Conservation (phyloP, 2,329 filamentous ascomycete species). For the Aspergillus ustus region DNA sequence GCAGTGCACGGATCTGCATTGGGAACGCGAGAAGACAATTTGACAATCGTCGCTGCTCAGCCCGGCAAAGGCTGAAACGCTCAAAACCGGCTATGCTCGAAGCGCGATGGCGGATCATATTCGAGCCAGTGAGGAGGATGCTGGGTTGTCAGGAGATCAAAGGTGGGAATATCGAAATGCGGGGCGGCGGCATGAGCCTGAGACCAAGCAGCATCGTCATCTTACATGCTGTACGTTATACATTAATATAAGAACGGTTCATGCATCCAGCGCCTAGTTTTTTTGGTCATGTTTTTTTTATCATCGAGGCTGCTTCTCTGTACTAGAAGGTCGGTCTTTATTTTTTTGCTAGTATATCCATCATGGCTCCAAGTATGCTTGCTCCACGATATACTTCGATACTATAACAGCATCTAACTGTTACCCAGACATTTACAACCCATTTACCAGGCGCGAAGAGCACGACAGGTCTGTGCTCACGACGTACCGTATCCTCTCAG, state of each 20-base stretch:
- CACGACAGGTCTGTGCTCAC: conserved; percentile 66
- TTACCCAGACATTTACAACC: conserved; percentile 55
- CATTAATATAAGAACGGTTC: not conserved
- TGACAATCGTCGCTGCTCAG: not conserved
- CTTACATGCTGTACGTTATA: not conserved
- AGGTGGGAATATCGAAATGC: conserved; percentile 11
- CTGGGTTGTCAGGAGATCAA: conserved; percentile 23
- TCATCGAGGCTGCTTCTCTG: not conserved
- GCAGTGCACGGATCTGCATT: conserved; percentile 23
- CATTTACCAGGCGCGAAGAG: conserved; percentile 72
- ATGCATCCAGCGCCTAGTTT: not conserved
- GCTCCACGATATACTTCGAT: not conserved
- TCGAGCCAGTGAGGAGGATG: conserved; percentile 17
- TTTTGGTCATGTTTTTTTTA: not conserved
- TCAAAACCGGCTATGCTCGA: conserved; percentile 1
- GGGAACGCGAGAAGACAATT: not conserved
- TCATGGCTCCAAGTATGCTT: conserved; percentile 10
- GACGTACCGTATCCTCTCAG: conserved; percentile 76
- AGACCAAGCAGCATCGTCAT: conserved; percentile 2
- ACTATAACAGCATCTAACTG: not conserved
- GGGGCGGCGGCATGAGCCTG: conserved; percentile 13
- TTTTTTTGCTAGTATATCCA: not conserved
- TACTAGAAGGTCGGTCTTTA: too few relatives aligned
- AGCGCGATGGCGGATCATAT: conserved; percentile 11
- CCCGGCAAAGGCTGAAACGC: not conserved